Evolutionary conservation across 805 yeast genomes (phyloP), one percentile per base, ranked within the genome.

Genomic region (Schwanniomyces sp.): DNA sequence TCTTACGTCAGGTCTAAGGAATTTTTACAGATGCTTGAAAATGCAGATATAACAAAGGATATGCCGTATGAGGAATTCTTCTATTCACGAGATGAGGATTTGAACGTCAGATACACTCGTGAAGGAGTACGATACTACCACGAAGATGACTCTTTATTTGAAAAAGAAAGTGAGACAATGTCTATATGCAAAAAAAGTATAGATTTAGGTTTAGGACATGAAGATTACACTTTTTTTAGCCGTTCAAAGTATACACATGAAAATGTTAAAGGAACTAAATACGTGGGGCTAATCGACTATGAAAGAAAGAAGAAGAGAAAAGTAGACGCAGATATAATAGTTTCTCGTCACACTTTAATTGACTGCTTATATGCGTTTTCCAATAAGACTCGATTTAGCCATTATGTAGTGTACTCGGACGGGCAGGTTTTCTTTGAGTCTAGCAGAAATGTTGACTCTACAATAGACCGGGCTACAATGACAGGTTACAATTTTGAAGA

Each of bases 401-500:
- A 36, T 18, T 44, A 41, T 39, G 17, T 45, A 24, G 49, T 49
- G 24, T 25, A 41, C 16, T 41, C 42, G 17, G 43, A 40, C 24
- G 47, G 41, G 7, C 52, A 45, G 36, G 36, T 49, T 25, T 49
- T 38, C 39, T 17, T 45, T 27, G 52, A 49, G 21, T 34, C 49
- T 10, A 41, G 32, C 10, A 41, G 45, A 34, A 36, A 36, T 5
- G 36, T 21, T 5, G 25, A 21, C 7, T 7, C 21, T 12, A 18
- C 21, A 14, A 39, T 42, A 6, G 47, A 45, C 29, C 29, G 25
- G 16, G 17, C 36, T n/a, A 38, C 36, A 11, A 49, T 45, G 48
- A 39, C 48, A 17, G 52, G 52, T n/a, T 45, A 42, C 27, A 49
- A 45, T 28, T 45, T 49, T 24, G 52, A 49, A 29, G 41, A 40